Base-by-base conservation (phyloP, 768 basidiomycete genomes). In the Macrolepiota fuliginosa region DNA sequence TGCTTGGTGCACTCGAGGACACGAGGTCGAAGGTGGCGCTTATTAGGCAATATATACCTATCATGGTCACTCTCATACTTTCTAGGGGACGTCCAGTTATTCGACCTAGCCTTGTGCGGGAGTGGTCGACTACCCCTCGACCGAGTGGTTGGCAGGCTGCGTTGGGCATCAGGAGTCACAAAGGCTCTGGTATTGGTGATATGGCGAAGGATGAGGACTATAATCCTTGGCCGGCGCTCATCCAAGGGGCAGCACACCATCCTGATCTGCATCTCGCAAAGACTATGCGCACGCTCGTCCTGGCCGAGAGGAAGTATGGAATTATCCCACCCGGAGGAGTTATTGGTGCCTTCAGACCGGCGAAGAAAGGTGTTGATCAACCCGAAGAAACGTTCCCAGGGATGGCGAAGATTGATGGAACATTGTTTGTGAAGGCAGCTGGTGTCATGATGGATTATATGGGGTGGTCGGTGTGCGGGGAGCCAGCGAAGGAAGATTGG, bases 71-170 rank as follows among this genome's bases (percentile, higher is more conserved):
- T 47, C 50, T 65, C 55, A 66, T 61, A 7, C 61, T 73, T 2
- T 49, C 77, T n/a, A 76, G 85, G 47, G 85, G 85, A 1, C 77
- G 83, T 11, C 87, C 85, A 11, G 75, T 77, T 58, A 82, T 88
- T 52, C 70, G 85, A 64, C 69, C 76, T 1, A 74, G 69, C 24
- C 71, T 85, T 11, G 63, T 79, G 17, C 83, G 85, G 81, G 69
- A 72, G 12, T 82, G 78, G 62, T 75, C 76, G 3, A 72, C 68
- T 10, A 72, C 69, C 17, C 81, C 82, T 5, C 73, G 76, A 19
- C 79, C 79, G 22, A 80, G 79, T 5, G 58, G 64, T 2, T 51
- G 55, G 15, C 42, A 62, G 7, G 36, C 52, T 15, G 52, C 47
- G 17, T 42, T 59, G 15, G 42, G 47, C 4, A 56, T 61, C 12